Conservation (phyloP, 129 eudicot genomes). For the Saussurea involucrata region DNA sequence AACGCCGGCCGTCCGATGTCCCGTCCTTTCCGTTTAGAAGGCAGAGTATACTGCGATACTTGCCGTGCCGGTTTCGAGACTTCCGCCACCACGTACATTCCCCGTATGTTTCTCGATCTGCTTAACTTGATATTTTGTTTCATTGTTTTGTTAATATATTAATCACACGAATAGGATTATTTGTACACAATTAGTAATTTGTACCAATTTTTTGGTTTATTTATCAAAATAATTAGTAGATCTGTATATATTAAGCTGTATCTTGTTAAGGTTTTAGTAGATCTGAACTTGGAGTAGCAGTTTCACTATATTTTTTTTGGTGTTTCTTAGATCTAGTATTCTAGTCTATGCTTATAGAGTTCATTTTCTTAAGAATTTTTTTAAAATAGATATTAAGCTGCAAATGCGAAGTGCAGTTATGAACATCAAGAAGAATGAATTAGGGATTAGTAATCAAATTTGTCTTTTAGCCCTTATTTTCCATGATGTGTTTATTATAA, state of each 20-base stretch:
- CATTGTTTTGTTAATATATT: background rate
- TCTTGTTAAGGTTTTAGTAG: background rate
- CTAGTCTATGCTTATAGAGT: no score
- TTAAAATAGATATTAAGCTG: background rate
- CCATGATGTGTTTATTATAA: no score
- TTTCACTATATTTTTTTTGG: background rate
- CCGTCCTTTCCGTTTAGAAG: slow-evolving; percentile 32
- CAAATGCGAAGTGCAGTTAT: background rate
- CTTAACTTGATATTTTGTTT: background rate
- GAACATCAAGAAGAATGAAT: background rate
- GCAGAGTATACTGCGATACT: slow-evolving; percentile 62
- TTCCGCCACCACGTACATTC: slow-evolving; percentile 52
- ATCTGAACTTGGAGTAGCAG: slow-evolving; percentile 6
- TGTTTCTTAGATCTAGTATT: background rate
- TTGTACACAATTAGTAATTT: background rate
- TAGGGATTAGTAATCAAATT: background rate
- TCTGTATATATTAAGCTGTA: slow-evolving; percentile 8
- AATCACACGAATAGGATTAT: background rate
- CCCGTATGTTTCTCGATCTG: slow-evolving; percentile 22
- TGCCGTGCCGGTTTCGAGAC: slow-evolving; percentile 68
- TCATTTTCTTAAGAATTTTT: background rate
- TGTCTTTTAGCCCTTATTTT: no score
- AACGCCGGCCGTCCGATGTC: slow-evolving; percentile 33
- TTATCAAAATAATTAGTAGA: slow-evolving; percentile 6
- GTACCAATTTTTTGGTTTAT: background rate